Evolutionary conservation across 23 red algal genomes (phyloP).

Genomic region (Agarophyton chilense): DNA sequence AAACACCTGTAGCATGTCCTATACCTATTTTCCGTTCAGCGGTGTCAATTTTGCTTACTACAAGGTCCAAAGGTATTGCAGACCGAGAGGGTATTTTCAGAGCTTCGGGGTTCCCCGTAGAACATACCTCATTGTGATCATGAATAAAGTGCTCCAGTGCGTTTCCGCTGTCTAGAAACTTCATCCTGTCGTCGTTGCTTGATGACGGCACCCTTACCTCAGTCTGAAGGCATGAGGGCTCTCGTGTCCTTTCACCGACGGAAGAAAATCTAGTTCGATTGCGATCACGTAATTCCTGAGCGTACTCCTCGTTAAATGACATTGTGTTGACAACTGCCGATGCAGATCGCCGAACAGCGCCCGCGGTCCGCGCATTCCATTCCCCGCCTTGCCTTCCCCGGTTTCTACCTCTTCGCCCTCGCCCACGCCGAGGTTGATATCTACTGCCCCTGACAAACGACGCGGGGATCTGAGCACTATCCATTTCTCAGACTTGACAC

Average conservation of each 20-base stretch:
- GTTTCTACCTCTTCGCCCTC: neutral
- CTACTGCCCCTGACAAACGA: neutral
- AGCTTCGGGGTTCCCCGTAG: neutral
- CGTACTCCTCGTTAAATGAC: neutral
- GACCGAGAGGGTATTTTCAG: neutral
- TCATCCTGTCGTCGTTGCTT: neutral
- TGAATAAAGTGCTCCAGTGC: neutral
- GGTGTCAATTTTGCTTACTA: neutral
- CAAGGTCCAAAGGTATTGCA: neutral
- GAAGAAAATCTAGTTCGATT: slow-evolving; percentile 13
- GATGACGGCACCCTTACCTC: neutral
- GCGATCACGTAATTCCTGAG: neutral
- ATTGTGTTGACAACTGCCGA: neutral
- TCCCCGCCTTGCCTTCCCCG: neutral
- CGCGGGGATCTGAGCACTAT: neutral
- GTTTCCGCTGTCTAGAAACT: no score
- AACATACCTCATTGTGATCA: neutral
- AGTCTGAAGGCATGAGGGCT: neutral
- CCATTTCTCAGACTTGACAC: neutral
- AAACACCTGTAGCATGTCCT: slow-evolving; percentile 58
- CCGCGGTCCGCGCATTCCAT: neutral
- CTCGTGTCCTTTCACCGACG: neutral
- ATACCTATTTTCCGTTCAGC: slow-evolving; percentile 31
- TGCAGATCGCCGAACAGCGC: neutral
- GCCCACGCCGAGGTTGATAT: neutral